These are phyloP conservation scores for Trifolium fragiferum DNA, from an alignment of 306 rosid species.

Conservation along the genomic window DNA sequence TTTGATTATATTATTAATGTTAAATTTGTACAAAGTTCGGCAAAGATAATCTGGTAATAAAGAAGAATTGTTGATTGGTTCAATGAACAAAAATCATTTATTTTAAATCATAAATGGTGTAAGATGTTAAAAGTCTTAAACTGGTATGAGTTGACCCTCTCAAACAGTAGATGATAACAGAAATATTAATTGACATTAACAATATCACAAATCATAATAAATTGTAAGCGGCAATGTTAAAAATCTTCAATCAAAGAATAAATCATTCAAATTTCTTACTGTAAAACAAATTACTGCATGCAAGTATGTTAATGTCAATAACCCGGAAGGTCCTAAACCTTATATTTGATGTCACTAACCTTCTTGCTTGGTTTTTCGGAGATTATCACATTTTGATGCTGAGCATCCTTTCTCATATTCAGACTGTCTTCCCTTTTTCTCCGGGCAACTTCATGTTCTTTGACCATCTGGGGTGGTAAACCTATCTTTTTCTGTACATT, in stretches of 20 bases:
- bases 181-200: not conserved
- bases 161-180: not conserved
- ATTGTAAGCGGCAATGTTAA: not conserved
- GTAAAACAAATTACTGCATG: not conserved
- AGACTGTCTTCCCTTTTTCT: slow-evolving; percentile 78
- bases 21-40: not conserved
- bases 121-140: not conserved
- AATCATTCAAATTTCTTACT: not conserved
- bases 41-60: not conserved
- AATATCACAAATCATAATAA: not conserved
- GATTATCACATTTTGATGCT: slow-evolving; percentile 76
- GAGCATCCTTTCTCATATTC: slow-evolving; percentile 83
- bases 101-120: not conserved
- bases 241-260: slow-evolving; percentile 17
- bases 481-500: slow-evolving; percentile 81
- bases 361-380: slow-evolving; percentile 84
- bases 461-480: slow-evolving; percentile 77
- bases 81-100: slow-evolving; percentile 1
- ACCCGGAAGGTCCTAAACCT: slow-evolving; percentile 13
- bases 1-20: not conserved
- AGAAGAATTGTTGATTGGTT: not conserved
- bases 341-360: slow-evolving; percentile 54
- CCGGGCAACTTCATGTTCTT: slow-evolving; percentile 73
- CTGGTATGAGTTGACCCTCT: not conserved
- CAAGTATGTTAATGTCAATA: slow-evolving; percentile 25